Evolutionary conservation across 2,329 filamentous ascomycete species (phyloP), one percentile per base, ranked within the genome.

Genomic region (Ophiostoma fasciatum): DNA sequence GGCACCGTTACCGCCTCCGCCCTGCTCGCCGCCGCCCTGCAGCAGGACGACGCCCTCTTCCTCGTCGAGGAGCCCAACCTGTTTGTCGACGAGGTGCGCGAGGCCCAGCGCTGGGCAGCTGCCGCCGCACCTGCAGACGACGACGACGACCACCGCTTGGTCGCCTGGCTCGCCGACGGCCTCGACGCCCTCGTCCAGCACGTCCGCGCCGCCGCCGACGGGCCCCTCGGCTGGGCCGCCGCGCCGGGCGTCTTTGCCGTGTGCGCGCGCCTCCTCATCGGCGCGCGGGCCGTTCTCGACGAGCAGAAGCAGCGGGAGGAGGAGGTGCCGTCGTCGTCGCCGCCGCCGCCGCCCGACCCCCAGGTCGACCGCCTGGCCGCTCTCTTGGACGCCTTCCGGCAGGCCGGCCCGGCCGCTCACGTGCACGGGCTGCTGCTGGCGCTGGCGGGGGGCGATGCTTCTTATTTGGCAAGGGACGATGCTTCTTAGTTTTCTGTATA

Each of bases 31-130:
- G 43, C 51, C 8, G 65, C 68, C 4, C 52, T 73, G 48, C 55
- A 59, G 37, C 61, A 67, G 46, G 71, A 82, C 49, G 71, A 75
- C 43, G 65, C 76, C 4, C 68, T 98, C 1, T 98, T 98, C 52
- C 78, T 71, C 1, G 68, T 84, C 38, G 90, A 98, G 57, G 87
- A 92, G 53, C 85, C 93, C 52, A 98, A 98, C 51, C 66, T 94
- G n/a, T 96, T 83, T 54, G 63, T 88, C 33, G 88, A 96, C 52
- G 77, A 85, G 46, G 71, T 83, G 6, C 66, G 75, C 32, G 87
- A 94, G 53, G 64, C 75, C 4, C 58, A 65, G 14, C 53, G 74
- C n/a, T 94, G 85, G 84, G 58, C 66, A 0, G 54, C 53, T 13
- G 59, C 71, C 3, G 57, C n/a, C n/a, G n/a, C n/a, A n/a, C n/a